A percentile compares a stretch with the other conserved stretches of the same genome.
phyloP scores from a whole-genome alignment of 768 basidiomycete genomes.

The Tulasnella sp. region DNA sequence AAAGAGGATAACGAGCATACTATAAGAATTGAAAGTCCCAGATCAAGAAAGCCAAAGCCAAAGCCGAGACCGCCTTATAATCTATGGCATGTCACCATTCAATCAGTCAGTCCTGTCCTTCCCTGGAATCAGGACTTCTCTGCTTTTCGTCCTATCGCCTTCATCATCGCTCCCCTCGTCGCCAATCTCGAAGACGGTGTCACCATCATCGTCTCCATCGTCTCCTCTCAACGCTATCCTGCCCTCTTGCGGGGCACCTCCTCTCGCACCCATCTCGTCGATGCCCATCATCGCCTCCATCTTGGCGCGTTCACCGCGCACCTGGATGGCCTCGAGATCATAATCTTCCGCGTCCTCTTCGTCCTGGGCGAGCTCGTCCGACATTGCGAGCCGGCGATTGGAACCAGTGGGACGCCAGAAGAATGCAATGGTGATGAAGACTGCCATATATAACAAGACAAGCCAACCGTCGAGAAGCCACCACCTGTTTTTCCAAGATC shows the following conservation, averaged over 20 bases:
- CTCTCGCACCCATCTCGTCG: conserved; percentile 51
- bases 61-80: too few species aligned
- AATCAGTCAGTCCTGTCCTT: too few species aligned
- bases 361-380: conserved; percentile 90
- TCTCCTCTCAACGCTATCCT: conserved; percentile 32
- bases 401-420: conserved; percentile 89
- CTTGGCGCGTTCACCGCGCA: conserved; percentile 31
- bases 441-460: conserved; percentile 71
- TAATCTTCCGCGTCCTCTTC: conserved; percentile 91
- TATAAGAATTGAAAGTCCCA: too few species aligned
- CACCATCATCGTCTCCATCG: conserved; percentile 44
- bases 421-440: conserved; percentile 72
- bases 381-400: conserved; percentile 88
- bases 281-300: conserved; percentile 35
- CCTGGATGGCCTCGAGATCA: conserved; percentile 66
- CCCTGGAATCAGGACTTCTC: background rate
- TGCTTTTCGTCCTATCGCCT: conserved; percentile 48
- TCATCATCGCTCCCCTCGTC: conserved; percentile 57
- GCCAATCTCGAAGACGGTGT: conserved; percentile 84
- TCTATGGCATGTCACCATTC: too few species aligned
- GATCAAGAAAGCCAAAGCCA: too few species aligned
- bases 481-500: conserved; percentile 86
- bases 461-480: conserved; percentile 95
- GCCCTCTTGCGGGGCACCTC: conserved; percentile 59
- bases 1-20: background rate